phyloP scores from a whole-genome alignment of 1,139 yeast species.

The Suhomyces choctaworum region DNA sequence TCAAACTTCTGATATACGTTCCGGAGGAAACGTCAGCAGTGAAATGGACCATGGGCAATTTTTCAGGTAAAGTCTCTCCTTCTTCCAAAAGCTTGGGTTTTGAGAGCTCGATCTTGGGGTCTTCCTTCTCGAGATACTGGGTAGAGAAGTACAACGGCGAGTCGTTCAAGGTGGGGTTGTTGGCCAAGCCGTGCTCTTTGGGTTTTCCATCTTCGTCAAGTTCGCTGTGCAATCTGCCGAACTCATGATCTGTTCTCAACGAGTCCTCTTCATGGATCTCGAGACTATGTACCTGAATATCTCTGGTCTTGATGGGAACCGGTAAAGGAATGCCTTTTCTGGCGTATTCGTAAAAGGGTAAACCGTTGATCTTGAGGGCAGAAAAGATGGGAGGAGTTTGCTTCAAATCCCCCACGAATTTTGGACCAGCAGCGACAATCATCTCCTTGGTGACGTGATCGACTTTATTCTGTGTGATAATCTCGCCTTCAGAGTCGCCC shows the following conservation, averaged over 20 bases:
- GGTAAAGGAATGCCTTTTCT: conserved; percentile 87
- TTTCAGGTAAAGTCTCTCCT: conserved; percentile 30
- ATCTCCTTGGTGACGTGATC: conserved; percentile 59
- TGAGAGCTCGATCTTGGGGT: conserved; percentile 20
- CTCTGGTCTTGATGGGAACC: conserved; percentile 71
- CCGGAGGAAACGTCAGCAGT: conserved; percentile 88
- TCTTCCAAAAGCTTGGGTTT: conserved; percentile 28
- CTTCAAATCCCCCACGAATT: conserved; percentile 72
- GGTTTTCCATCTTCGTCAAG: conserved; percentile 54
- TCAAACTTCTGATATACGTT: conserved; percentile 85
- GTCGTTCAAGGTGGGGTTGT: conserved; percentile 63
- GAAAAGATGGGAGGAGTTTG: conserved; percentile 97
- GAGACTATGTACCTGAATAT: conserved; percentile 60
- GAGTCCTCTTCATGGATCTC: conserved; percentile 54
- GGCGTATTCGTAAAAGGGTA: conserved; percentile 92
- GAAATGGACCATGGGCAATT: conserved; percentile 67
- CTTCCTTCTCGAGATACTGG: conserved; percentile 45
- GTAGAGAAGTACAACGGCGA: conserved; percentile 60
- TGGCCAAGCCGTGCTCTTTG: conserved; percentile 45
- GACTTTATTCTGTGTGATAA: conserved; percentile 57
- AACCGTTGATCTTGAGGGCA: conserved; percentile 93
- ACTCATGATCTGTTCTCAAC: conserved; percentile 57
- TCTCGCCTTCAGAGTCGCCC: conserved; percentile 89
- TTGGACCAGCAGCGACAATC: conserved; percentile 51
- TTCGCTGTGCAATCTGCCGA: conserved; percentile 49